Evolutionary conservation across 2,329 filamentous ascomycete species (phyloP), one percentile per base, ranked within the genome.

Genomic region (Simplicillium aogashimaense): DNA sequence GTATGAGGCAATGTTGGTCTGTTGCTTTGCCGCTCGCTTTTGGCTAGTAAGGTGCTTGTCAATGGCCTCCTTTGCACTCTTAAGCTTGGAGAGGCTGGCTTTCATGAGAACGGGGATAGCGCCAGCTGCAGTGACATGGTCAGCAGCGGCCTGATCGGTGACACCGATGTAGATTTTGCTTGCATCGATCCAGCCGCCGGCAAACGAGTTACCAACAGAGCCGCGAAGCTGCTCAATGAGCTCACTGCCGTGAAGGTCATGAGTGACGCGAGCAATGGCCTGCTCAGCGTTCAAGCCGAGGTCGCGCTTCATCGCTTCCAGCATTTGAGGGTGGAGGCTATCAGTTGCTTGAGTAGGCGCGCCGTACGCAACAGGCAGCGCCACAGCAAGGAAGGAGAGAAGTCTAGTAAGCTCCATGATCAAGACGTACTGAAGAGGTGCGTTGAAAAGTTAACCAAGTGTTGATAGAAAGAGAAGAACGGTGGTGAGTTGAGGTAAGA

Each of bases 61-160:
- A 41, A 67, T 61, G 1, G 59, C 61, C 36, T 45, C 41, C 56
- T 67, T 65, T 37, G 61, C 62, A 28, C 63, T 51, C 29, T 60
- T 50, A 46, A 67, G 60, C 55, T 58, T 58, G 47, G 53, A 54
- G 47, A 63, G 40, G 48, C 53, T 55, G 46, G 52, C 60, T 47
- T 50, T 40, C 17, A 64, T 41, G 37, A 61, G 46, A 16, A 50
- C 42, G 3, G 58, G 53, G 11, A 47, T 59, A 42, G 59, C 60
- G 31, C 60, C 60, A 41, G 60, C 56, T 43, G 53, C 50, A 17
- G 47, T 51, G 16, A 64, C 59, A 45, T 60, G 51, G 31, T 53
- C 51, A 44, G 53, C 52, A 49, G 59, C 47, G 44, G 57, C 49
- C 43, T 58, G 45, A 49, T 63, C 55, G 39, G 60, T 63, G 51